These are phyloP conservation scores for Dioszegia hungarica DNA, from an alignment of 768 basidiomycete genomes.

Conservation along the genomic window DNA sequence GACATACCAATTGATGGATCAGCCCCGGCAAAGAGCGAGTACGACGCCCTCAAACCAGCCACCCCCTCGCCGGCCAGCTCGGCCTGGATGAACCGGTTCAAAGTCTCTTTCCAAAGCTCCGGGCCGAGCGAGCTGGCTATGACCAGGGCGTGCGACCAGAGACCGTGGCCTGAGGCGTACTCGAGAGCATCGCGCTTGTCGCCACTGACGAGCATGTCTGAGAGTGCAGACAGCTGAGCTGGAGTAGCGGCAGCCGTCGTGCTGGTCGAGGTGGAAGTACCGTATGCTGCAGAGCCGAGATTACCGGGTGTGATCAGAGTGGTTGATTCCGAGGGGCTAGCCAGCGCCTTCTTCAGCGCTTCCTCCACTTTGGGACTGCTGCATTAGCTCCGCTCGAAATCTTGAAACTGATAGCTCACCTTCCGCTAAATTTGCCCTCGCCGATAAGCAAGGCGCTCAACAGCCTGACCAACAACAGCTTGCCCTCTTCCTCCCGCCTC, in stretches of 20 bases:
- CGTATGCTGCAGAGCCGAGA: slow-evolving; percentile 1
- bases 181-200: slow-evolving; percentile 80
- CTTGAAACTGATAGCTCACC: slow-evolving; percentile 55
- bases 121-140: slow-evolving; percentile 90
- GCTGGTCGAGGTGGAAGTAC: slow-evolving; percentile 4
- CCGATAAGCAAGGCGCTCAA: slow-evolving; percentile 78
- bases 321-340: slow-evolving; percentile 10
- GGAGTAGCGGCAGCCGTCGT: slow-evolving; percentile 3
- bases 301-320: not conserved
- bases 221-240: slow-evolving; percentile 27
- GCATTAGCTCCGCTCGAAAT: not conserved
- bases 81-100: slow-evolving; percentile 72
- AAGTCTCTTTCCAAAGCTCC: slow-evolving; percentile 87
- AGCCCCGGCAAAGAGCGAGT: slow-evolving; percentile 72
- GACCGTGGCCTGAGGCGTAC: slow-evolving; percentile 76
- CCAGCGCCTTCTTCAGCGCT: slow-evolving; percentile 66
- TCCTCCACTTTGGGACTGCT: slow-evolving; percentile 62
- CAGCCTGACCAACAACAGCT: slow-evolving; percentile 66
- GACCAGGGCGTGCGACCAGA: slow-evolving; percentile 95
- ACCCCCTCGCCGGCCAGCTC: slow-evolving; percentile 58
- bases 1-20: slow-evolving; percentile 52
- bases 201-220: slow-evolving; percentile 67
- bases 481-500: slow-evolving; percentile 68
- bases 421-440: slow-evolving; percentile 80
- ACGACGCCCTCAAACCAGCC: slow-evolving; percentile 58